Percentiles rank a stretch among this genome's conserved stretches.
Evolutionary conservation across 805 yeast species (phyloP).

Genomic region (Ogataea glucozyma): DNA sequence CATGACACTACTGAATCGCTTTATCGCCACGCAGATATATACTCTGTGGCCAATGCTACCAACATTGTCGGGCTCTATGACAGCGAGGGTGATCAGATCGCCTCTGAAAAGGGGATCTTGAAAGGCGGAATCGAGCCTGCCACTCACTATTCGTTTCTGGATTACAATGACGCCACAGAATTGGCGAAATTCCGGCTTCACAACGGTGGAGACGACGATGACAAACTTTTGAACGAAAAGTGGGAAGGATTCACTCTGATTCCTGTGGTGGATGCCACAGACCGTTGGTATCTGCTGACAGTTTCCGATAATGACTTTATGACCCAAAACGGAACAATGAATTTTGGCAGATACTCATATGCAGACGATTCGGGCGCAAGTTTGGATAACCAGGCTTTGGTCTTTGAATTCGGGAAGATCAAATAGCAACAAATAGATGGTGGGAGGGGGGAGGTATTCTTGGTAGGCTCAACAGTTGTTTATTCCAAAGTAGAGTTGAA

Average conservation of each 20-base stretch:
- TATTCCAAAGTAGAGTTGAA: no score
- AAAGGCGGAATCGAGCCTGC: constrained; percentile 28
- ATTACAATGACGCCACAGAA: constrained; percentile 29
- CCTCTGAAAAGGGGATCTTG: constrained; percentile 29
- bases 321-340: constrained; percentile 33
- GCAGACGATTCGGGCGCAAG: constrained; percentile 29
- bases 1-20: constrained; percentile 26
- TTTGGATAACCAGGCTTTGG: constrained; percentile 34
- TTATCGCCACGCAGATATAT: constrained; percentile 33
- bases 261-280: constrained; percentile 34
- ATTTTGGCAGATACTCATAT: constrained; percentile 29
- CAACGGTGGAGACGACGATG: constrained; percentile 34
- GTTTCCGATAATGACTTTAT: constrained; percentile 35
- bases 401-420: constrained; percentile 33
- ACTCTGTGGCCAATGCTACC: constrained; percentile 31
- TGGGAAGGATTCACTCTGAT: constrained; percentile 37
- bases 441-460: no score
- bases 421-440: no score
- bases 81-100: constrained; percentile 27
- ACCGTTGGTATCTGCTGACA: constrained; percentile 31
- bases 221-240: constrained; percentile 31
- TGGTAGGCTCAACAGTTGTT: no score
- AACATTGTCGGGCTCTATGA: constrained; percentile 34
- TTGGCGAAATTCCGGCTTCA: constrained; percentile 35
- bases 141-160: constrained; percentile 29